phyloP scores from a whole-genome alignment of 2,329 filamentous ascomycete genomes.

The Tolypocladium guangdongense region DNA sequence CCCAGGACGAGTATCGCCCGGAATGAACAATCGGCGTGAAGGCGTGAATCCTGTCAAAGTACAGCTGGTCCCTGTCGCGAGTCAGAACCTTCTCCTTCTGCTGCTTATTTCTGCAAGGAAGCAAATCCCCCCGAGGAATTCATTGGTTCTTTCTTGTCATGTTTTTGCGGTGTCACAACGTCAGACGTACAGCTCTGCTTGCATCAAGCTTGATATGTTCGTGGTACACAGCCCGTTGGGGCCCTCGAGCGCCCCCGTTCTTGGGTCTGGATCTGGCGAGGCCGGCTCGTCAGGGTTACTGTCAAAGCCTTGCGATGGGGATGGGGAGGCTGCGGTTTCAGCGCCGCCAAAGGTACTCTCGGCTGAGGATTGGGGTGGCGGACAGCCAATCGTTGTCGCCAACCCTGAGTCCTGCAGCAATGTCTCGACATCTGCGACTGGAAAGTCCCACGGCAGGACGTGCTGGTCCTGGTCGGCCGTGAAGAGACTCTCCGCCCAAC shows the following conservation, averaged over 20 bases:
- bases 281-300: background rate
- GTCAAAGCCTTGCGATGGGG: background rate
- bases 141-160: background rate
- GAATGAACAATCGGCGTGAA: constrained; percentile 9
- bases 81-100: background rate
- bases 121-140: background rate
- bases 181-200: constrained; percentile 5
- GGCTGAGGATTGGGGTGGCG: background rate
- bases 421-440: background rate
- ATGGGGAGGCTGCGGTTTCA: background rate
- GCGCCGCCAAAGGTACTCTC: background rate
- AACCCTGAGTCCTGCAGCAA: background rate
- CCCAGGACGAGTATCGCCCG: constrained; percentile 6
- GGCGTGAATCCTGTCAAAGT: constrained; percentile 9
- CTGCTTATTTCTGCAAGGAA: background rate
- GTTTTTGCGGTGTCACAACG: background rate
- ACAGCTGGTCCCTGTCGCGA: constrained; percentile 8
- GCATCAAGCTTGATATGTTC: constrained; percentile 1
- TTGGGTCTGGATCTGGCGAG: background rate
- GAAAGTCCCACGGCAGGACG: background rate
- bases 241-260: background rate
- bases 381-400: background rate
- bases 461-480: background rate
- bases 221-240: background rate
- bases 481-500: background rate